These are phyloP conservation scores for Didymella pomorum DNA, from an alignment of 2,329 filamentous ascomycete genomes.

Conservation along the genomic window DNA sequence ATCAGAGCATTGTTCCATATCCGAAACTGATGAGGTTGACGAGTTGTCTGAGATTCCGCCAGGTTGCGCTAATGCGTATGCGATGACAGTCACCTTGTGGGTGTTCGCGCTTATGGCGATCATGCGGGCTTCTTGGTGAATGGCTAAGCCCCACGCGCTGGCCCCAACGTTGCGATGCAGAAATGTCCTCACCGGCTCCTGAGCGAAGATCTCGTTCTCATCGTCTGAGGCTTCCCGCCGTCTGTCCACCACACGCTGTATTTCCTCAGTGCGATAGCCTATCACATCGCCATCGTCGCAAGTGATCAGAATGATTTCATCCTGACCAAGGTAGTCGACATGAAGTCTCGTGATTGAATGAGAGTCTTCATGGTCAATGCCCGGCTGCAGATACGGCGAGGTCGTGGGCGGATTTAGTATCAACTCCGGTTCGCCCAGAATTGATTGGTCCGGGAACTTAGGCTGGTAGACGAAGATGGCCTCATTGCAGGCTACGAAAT, in stretches of 20 bases:
- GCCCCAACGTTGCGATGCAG: conserved; percentile 77
- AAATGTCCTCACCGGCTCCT: conserved; percentile 62
- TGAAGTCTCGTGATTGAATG: conserved; percentile 57
- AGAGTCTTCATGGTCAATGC: conserved; percentile 49
- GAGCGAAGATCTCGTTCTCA: conserved; percentile 40
- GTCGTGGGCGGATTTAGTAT: conserved; percentile 52
- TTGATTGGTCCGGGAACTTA: conserved; percentile 52
- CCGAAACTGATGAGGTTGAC: conserved; percentile 6
- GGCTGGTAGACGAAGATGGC: conserved; percentile 55
- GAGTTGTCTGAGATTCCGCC: not conserved
- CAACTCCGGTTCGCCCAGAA: conserved; percentile 48
- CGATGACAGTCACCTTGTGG: conserved; percentile 64
- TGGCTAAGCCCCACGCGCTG: conserved; percentile 88
- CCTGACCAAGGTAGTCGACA: conserved; percentile 55
- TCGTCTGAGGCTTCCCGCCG: not conserved
- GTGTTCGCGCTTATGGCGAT: conserved; percentile 87
- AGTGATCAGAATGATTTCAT: conserved; percentile 60
- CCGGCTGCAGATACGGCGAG: conserved; percentile 30
- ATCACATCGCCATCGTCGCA: conserved; percentile 66
- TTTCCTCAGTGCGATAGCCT: conserved; percentile 48
- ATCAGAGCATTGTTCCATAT: not conserved
- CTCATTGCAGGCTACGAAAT: conserved; percentile 55
- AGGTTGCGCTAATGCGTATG: conserved; percentile 61
- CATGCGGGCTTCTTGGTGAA: conserved; percentile 81
- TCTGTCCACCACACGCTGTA: conserved; percentile 34